Evolutionary conservation across 345 rosid genomes (phyloP), one percentile per base, ranked within the genome.

Genomic region (Limnanthes douglasii): DNA sequence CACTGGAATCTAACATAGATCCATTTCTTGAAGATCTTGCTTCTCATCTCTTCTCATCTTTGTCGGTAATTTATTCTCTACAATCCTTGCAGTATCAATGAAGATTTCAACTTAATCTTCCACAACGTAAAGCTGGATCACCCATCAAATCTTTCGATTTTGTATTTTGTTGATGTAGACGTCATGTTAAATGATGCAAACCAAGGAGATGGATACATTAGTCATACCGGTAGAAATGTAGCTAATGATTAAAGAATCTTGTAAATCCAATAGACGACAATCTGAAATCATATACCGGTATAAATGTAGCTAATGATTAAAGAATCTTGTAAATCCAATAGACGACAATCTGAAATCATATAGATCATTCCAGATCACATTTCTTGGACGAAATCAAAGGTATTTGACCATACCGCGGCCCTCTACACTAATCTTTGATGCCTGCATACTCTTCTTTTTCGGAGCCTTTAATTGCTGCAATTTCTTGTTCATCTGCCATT

Each of bases 351-450:
- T 18, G 11, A 1, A 45, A 18, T 19, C 15, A 20, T 18, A 41
- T 8, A n/a, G 8, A 21, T 43, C 16, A 23, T 2, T 12, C 12
- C 22, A 5, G 23, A 43, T 20, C 14, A 40, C 10, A 3, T 22
- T 11, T 12, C 21, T 4, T 41, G 35, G 5, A n/a, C n/a, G n/a
- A n/a, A n/a, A n/a, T 49, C 50, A 72, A 52, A 70, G 63, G 65
- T 85, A 86, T 42, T 77, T 81, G 24, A 61, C 45, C 92, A 68
- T 70, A 4, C 70, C 84, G 21, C 83, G 76, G 31, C 96, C 94
- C 54, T 81, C 84, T 18, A 60, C 69, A 8, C 92, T 75, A 31
- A 66, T 53, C 55, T 72, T 86, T 1, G 75, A 54, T 11, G 94
- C 92, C 57, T 86, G 94, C 49, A 70, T 31, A 43, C 60, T 62